Evolutionary conservation across 2,329 filamentous ascomycete species (phyloP).

Genomic region (Fusarium sublunatum): DNA sequence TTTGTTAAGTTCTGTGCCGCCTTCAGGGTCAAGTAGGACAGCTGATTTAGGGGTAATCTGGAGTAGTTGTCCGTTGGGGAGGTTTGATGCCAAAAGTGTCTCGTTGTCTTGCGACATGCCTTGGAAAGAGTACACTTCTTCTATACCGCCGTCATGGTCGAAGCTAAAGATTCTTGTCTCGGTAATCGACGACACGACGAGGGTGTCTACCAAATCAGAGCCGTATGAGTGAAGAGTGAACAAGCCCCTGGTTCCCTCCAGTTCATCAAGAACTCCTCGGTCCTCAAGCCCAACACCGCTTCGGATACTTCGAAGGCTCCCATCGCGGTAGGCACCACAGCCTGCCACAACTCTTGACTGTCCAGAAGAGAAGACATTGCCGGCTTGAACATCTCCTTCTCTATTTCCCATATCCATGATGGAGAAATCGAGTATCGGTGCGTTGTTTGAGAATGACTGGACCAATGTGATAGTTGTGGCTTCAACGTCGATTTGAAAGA

Average conservation of each 20-base stretch:
- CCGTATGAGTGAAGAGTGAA: slow-evolving; percentile 72
- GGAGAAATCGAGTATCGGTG: slow-evolving; percentile 90
- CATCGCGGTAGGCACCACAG: slow-evolving; percentile 89
- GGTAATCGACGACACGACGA: slow-evolving; percentile 83
- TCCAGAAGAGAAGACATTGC: slow-evolving; percentile 92
- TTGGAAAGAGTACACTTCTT: slow-evolving; percentile 83
- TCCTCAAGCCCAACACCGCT: slow-evolving; percentile 95
- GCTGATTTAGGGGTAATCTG: slow-evolving; percentile 79
- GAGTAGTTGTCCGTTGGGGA: slow-evolving; percentile 72
- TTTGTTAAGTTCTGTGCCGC: slow-evolving; percentile 63
- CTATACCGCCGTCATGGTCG: slow-evolving; percentile 77
- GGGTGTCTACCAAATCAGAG: slow-evolving; percentile 69
- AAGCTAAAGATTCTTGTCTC: slow-evolving; percentile 89
- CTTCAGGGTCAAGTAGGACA: slow-evolving; percentile 70
- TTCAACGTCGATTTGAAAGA: slow-evolving; percentile 69
- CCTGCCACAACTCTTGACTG: slow-evolving; percentile 94
- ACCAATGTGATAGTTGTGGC: slow-evolving; percentile 68
- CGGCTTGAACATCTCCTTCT: slow-evolving; percentile 76
- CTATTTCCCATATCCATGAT: slow-evolving; percentile 96
- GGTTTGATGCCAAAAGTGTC: slow-evolving; percentile 77
- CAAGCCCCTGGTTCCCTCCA: slow-evolving; percentile 77
- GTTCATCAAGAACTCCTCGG: slow-evolving; percentile 81
- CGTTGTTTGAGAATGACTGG: slow-evolving; percentile 80
- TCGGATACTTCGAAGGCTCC: slow-evolving; percentile 87
- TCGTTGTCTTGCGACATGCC: slow-evolving; percentile 76